Evolutionary conservation across 169 alveolate species (phyloP).

Genomic region (Pseudocohnilembus persalinus): DNA sequence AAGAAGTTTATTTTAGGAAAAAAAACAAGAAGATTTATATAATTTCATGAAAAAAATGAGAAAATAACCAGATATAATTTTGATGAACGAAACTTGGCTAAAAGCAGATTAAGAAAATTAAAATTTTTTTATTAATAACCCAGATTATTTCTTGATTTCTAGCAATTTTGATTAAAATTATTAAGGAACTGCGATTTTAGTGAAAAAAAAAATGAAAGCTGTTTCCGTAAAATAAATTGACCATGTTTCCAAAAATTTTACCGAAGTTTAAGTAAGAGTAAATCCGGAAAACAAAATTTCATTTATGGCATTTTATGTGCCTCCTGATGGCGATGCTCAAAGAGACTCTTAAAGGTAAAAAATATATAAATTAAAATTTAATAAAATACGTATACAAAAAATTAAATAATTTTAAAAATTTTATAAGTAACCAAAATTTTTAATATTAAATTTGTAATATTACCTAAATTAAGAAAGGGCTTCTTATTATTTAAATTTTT

Average conservation of each 20-base stretch:
- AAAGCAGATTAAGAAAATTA: not conserved
- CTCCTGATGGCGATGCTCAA: not conserved
- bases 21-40: not conserved
- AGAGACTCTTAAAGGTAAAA: not conserved
- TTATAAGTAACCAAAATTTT: too few species aligned
- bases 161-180: not conserved
- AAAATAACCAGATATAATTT: not conserved
- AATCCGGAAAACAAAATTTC: not conserved
- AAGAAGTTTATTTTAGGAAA: not conserved
- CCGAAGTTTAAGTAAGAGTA: not conserved
- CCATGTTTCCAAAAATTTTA: not conserved
- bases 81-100: not conserved
- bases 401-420: too few species aligned
- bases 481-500: too few species aligned
- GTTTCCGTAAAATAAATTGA: not conserved
- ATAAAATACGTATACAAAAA: too few species aligned
- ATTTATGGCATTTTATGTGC: not conserved
- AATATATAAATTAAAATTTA: too few species aligned
- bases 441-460: too few species aligned
- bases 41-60: not conserved
- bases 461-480: too few species aligned
- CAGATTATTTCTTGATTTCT: not conserved
- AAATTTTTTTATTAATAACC: too few species aligned
- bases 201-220: not conserved
- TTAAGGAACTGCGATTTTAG: not conserved